These are phyloP conservation scores for Huntiella bhutanensis DNA, from an alignment of 2,329 filamentous ascomycete species.

Conservation along the genomic window DNA sequence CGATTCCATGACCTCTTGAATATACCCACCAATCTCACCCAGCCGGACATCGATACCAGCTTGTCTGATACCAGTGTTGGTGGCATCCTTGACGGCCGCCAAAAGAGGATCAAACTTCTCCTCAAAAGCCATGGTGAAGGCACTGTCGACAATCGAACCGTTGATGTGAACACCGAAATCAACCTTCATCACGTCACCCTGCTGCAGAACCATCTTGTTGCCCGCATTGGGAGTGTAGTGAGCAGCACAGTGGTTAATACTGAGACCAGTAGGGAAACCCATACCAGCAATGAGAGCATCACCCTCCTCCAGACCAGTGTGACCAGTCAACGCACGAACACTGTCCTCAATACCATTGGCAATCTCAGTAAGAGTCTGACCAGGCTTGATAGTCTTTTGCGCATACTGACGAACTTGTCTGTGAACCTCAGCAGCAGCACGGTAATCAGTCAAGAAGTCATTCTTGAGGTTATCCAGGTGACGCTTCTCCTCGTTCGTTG, in stretches of 20 bases:
- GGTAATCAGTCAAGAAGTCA: conserved; percentile 56
- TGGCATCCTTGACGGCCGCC: conserved; percentile 53
- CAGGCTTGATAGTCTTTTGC: conserved; percentile 56
- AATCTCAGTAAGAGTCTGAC: conserved; percentile 54
- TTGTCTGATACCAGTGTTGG: conserved; percentile 68
- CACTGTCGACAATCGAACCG: conserved; percentile 62
- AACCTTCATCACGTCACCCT: conserved; percentile 64
- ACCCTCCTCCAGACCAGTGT: conserved; percentile 52
- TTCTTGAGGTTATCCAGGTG: conserved; percentile 61
- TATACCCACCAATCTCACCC: conserved; percentile 49
- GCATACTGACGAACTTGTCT: conserved; percentile 63
- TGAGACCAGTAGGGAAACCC: conserved; percentile 62
- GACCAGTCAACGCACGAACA: conserved; percentile 51
- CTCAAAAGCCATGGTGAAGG: conserved; percentile 63
- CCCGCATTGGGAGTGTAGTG: conserved; percentile 67
- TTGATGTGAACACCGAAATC: conserved; percentile 70
- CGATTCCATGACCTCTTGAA: conserved; percentile 62
- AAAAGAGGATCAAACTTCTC: conserved; percentile 57
- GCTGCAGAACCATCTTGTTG: conserved; percentile 54
- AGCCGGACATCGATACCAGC: conserved; percentile 65
- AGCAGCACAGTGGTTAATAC: conserved; percentile 59
- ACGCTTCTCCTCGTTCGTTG: conserved; percentile 68
- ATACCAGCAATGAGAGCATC: conserved; percentile 56
- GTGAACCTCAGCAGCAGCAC: conserved; percentile 57
- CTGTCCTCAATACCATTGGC: conserved; percentile 65